Evolutionary conservation across 2,329 filamentous ascomycete genomes (phyloP), one percentile per base, ranked within the genome.

Genomic region (Pseudogymnoascus sp.): DNA sequence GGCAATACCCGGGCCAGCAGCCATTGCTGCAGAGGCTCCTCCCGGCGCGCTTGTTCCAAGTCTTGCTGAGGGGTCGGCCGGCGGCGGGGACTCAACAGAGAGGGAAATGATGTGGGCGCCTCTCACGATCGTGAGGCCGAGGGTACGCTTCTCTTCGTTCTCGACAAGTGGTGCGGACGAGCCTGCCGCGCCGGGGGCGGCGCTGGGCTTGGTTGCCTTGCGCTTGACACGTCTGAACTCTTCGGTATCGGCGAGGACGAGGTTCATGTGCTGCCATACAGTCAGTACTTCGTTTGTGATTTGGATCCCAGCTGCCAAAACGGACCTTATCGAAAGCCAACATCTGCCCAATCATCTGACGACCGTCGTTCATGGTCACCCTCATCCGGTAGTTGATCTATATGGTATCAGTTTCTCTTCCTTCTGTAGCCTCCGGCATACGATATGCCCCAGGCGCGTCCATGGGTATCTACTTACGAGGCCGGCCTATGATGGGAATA

Each of bases 361-460:
- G 88, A 67, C 91, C 91, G 79, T 99, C 94, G 73, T 91, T 91
- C 75, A 99, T 84, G 62, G 92, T 97, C 67, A 97, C 89, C 74
- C 93, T 89, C 92, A 99, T 97, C 78, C 93, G 91, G 83, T 96
- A 97, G 81, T 99, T 97, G 84, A 99, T 96, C 94, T 97, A 74
- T 42, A 67, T 35, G 33, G n/a, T 2, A n/a, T 59, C 25, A 59
- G 36, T 15, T 58, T 31, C 36, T 41, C 13, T 38, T 41, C 21
- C 15, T 31, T 35, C 38, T 62, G 58, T 58, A 61, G 58, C 27
- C 27, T 48, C 58, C 5, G 10, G 15, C 38, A 25, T 5, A 25
- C 8, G 33, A 10, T 29, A 8, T 59, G 27, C 5, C 7, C 38
- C 33, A 39, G 33, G 58, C 25, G 33, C 58, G 58, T 41, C 12